Percentiles rank a stretch among this genome's conserved stretches.
These are phyloP conservation scores for Proliferodiscus dingleyae DNA, from an alignment of 2,329 filamentous ascomycete genomes.

Conservation along the genomic window DNA sequence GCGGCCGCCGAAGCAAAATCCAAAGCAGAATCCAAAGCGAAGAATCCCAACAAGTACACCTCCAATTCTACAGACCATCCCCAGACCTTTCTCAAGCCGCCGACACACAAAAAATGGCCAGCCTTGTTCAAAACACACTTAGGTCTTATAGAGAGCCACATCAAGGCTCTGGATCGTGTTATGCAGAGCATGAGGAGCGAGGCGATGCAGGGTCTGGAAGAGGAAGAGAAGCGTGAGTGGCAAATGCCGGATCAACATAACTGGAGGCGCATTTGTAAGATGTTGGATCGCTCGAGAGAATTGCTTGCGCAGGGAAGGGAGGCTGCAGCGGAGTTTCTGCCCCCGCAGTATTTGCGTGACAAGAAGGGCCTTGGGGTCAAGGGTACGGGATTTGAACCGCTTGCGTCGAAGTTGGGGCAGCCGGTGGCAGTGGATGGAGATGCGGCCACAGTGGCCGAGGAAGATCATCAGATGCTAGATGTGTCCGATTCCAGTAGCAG, in stretches of 20 bases:
- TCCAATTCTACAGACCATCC: conserved; percentile 8
- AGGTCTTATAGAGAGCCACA: conserved; percentile 24
- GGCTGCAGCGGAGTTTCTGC: conserved; percentile 18
- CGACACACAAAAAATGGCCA: conserved; percentile 34
- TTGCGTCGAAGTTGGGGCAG: conserved; percentile 15
- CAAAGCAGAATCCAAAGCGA: not conserved
- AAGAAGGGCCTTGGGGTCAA: conserved; percentile 20
- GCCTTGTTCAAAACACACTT: conserved; percentile 26
- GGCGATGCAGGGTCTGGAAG: conserved; percentile 13
- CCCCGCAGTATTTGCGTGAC: conserved; percentile 13
- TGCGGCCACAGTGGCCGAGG: conserved; percentile 9
- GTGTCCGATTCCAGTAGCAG: not conserved
- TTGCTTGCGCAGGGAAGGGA: conserved; percentile 13
- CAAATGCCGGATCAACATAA: conserved; percentile 22
- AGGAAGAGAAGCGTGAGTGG: conserved; percentile 21
- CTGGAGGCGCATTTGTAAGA: conserved; percentile 23
- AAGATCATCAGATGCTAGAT: conserved; percentile 16
- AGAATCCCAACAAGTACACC: conserved; percentile 1
- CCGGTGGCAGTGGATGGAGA: conserved; percentile 11
- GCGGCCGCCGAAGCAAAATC: no score
- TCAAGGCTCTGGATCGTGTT: conserved; percentile 18
- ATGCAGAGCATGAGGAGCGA: conserved; percentile 18
- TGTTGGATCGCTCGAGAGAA: conserved; percentile 22
- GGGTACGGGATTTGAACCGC: conserved; percentile 16
- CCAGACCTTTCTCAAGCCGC: conserved; percentile 15